Evolutionary conservation across 306 rosid species (phyloP).

Genomic region (Cucurbita ficifolia): DNA sequence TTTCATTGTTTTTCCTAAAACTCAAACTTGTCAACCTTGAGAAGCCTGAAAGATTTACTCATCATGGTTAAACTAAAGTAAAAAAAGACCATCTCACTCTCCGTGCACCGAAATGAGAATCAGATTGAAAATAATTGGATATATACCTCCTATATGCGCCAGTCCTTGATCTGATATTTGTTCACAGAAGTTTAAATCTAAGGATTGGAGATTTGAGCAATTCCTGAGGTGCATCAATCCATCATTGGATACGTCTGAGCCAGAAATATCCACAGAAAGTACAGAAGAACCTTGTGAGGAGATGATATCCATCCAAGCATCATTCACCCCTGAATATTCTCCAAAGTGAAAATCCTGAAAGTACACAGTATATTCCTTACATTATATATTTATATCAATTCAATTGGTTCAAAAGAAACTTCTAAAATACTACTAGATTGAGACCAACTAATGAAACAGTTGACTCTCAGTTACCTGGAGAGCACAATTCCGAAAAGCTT

Average conservation of each 20-base stretch:
- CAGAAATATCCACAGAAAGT: constrained; percentile 76
- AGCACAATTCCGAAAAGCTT: constrained; percentile 77
- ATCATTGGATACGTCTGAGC: constrained; percentile 64
- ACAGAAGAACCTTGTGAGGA: constrained; percentile 81
- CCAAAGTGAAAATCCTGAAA: constrained; percentile 77
- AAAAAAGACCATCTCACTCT: neutral
- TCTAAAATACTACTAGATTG: neutral
- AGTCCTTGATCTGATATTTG: constrained; percentile 74
- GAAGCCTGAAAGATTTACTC: constrained; percentile 44
- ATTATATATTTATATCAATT: neutral
- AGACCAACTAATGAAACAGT: neutral
- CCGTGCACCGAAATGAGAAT: neutral
- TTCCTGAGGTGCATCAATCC: constrained; percentile 59
- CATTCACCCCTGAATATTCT: constrained; percentile 57
- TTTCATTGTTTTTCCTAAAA: constrained; percentile 66
- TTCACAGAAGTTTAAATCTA: constrained; percentile 67
- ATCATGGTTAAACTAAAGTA: constrained; percentile 5
- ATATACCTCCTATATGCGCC: constrained; percentile 45
- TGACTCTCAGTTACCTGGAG: constrained; percentile 52
- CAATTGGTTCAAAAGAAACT: neutral
- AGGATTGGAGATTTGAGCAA: constrained; percentile 53
- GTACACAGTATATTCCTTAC: constrained; percentile 1
- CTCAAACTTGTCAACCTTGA: constrained; percentile 68
- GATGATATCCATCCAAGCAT: constrained; percentile 78
- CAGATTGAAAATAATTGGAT: neutral